Percentiles rank a stretch among this genome's conserved stretches.
phyloP scores from a whole-genome alignment of 2,329 filamentous ascomycete genomes.

The Chlorencoelia australis region DNA sequence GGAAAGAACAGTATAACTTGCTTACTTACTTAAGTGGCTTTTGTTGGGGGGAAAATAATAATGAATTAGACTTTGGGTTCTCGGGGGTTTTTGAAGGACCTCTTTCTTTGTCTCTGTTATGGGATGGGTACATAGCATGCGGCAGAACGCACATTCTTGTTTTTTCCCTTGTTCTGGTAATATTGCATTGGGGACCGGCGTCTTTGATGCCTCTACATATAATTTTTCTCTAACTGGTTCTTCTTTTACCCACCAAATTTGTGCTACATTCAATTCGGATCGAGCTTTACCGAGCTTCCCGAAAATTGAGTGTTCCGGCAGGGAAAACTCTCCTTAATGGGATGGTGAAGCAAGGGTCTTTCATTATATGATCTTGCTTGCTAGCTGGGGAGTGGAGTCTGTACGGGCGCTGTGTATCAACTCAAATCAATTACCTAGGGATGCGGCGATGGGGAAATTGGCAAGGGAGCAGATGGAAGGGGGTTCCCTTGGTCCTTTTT shows the following conservation, averaged over 20 bases:
- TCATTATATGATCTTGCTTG: slow-evolving; percentile 1
- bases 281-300: slow-evolving; percentile 1
- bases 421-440: slow-evolving; percentile 7
- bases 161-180: slow-evolving; percentile 23
- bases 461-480: slow-evolving; percentile 6
- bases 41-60: slow-evolving; percentile 20
- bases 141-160: slow-evolving; percentile 16
- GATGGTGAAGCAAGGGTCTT: not conserved
- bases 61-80: slow-evolving; percentile 23
- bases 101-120: slow-evolving; percentile 14
- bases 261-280: slow-evolving; percentile 2
- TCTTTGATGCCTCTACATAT: slow-evolving; percentile 24
- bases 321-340: not conserved
- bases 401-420: slow-evolving; percentile 19
- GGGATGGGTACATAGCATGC: slow-evolving; percentile 21
- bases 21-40: slow-evolving; percentile 11
- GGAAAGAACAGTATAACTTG: slow-evolving; percentile 17
- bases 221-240: slow-evolving; percentile 17
- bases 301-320: slow-evolving; percentile 1
- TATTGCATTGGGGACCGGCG: slow-evolving; percentile 26
- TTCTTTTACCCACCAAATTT: slow-evolving; percentile 5
- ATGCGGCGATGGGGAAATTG: not conserved
- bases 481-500: slow-evolving; percentile 9
- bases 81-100: slow-evolving; percentile 18
- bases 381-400: slow-evolving; percentile 2